Conservation (phyloP, 2,329 filamentous ascomycete species). For the Penicillium rolfsii region DNA sequence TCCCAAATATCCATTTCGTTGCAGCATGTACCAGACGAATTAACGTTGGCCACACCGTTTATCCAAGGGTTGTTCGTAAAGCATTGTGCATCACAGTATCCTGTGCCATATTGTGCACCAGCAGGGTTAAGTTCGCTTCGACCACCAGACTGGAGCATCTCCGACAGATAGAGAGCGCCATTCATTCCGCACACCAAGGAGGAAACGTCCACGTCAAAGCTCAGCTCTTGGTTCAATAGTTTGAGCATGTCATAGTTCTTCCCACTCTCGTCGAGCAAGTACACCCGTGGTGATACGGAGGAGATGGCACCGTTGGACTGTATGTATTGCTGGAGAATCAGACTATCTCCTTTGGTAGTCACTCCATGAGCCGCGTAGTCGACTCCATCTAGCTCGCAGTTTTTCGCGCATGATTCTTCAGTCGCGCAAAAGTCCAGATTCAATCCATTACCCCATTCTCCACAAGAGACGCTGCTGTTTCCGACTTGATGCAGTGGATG, state of each 20-base stretch:
- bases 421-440: conserved; percentile 53
- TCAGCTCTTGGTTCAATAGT: conserved; percentile 67
- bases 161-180: conserved; percentile 66
- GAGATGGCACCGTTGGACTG: conserved; percentile 32
- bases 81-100: conserved; percentile 65
- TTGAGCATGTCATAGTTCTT: conserved; percentile 65
- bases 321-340: conserved; percentile 53
- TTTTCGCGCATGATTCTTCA: conserved; percentile 53
- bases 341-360: conserved; percentile 50
- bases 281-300: conserved; percentile 52
- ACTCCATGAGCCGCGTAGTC: conserved; percentile 58
- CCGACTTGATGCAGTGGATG: conserved; percentile 54
- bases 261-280: conserved; percentile 64
- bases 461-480: conserved; percentile 52
- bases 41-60: conserved; percentile 57
- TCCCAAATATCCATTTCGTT: conserved; percentile 71
- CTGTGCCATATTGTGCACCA: conserved; percentile 61
- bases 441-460: conserved; percentile 52
- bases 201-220: conserved; percentile 71
- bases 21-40: conserved; percentile 62
- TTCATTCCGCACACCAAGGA: conserved; percentile 70
- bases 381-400: conserved; percentile 60
- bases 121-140: conserved; percentile 55
- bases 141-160: conserved; percentile 64
- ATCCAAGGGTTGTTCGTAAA: conserved; percentile 53